Evolutionary conservation across 257 asterid species (phyloP), one percentile per base, ranked within the genome.

Genomic region (Haberlea rhodopensis): DNA sequence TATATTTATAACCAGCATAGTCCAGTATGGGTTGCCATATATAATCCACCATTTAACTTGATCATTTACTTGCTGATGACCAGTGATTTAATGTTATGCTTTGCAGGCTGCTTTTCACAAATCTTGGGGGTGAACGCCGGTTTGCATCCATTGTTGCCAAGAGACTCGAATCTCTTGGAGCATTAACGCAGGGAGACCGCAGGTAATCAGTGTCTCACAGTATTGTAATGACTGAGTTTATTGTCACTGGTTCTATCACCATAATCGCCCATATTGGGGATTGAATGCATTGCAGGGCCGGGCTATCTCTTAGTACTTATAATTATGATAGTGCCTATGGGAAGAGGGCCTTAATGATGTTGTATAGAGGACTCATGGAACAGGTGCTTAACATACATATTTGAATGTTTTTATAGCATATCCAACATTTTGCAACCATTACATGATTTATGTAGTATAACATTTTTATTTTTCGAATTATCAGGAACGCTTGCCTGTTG

Each of bases 161-260:
- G 85, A 83, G 99, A 73, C 86, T 94, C 71, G 97, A 85, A 78
- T 84, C 97, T 70, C 97, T 94, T 68, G 97, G 99, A 72, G 99
- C 99, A 60, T 77, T 94, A 54, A 94, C 99, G n/a, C 99, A 94
- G 70, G 99, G 99, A 57, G 99, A 94, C 69, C 96, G 99, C 10
- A 84, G 99, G 99, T 92, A 78, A 79, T 8, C 43, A 29, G 25
- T 54, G 18, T 53, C 52, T 27, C 46, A 67, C 40, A 57, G 25
- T n/a, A 8, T 27, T 32, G 19, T 52, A 59, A 29, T 63, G 26
- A 52, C 37, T 68, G 31, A 69, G 64, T 29, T 32, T 54, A 53
- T 23, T 43, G 29, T 59, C 24, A 53, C 60, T 67, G 26, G 55
- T 18, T 57, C 59, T 63, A 23, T 63, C 11, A 23, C 68, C 57